Base-by-base conservation (phyloP, 2,329 filamentous ascomycete species). In the Pseudocercospora cruenta region DNA sequence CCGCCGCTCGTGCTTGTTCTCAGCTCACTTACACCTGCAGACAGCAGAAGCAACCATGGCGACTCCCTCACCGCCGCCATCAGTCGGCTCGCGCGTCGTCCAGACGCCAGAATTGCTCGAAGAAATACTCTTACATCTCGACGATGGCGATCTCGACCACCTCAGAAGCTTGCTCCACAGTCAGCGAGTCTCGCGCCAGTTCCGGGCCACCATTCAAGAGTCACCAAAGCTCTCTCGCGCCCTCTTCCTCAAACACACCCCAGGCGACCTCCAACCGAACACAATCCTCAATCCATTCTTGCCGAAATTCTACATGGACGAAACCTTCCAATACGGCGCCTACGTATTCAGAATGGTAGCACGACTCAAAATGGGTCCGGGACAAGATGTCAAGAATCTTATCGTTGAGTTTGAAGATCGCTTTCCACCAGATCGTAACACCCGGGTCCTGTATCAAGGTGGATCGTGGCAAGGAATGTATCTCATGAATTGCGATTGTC, bases 281-380 rank as follows among this genome's bases (percentile, higher is more conserved):
- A 26, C 24, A 2, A 33, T n/a, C 21, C 5, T 14, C 10, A 31
- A 14, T 16, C 28, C 26, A n/a, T n/a, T n/a, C n/a, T n/a, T n/a
- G n/a, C n/a, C n/a, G n/a, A n/a, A n/a, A n/a, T n/a, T n/a, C n/a
- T 5, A 9, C 4, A 31, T 6, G 6, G 1, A 1, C 1, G 8
- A 1, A 10, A 36, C 33, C 2, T 12, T 12, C 10, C 33, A 36
- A 10, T 10, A 14, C 10, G 33, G 33, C 28, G 28, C 28, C 28
- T 31, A 5, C 28, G 8, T 6, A 4, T 31, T 31, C 6, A 6
- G 1, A 3, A 8, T 31, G 4, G 45, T 1, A 3, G 10, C 5
- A 4, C 9, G 7, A 2, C 49, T 3, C n/a, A n/a, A n/a, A n/a
- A n/a, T n/a, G n/a, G n/a, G n/a, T n/a, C n/a, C n/a, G n/a, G n/a